Evolutionary conservation across 345 rosid species (phyloP).

Genomic region (Populus nigra): DNA sequence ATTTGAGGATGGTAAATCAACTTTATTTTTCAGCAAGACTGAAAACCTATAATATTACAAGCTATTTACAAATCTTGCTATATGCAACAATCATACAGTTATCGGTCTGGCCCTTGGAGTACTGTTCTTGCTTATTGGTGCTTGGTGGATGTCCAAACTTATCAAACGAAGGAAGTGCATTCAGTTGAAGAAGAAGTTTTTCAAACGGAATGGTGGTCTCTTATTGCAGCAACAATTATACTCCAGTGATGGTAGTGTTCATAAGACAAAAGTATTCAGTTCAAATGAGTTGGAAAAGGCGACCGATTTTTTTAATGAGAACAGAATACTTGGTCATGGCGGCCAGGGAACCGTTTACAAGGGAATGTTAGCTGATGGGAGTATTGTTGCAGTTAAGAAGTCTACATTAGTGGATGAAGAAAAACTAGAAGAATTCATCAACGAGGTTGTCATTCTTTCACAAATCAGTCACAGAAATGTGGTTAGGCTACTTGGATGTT

Average conservation of each 20-base stretch:
- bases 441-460: conserved; percentile 16
- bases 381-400: conserved; percentile 15
- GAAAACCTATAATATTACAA: no score
- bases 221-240: no score
- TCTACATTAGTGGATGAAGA: neutral
- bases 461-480: conserved; percentile 17
- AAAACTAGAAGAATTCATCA: conserved; percentile 12
- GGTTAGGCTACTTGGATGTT: conserved; percentile 14
- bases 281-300: neutral
- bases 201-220: conserved; percentile 3
- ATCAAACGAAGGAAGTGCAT: no score
- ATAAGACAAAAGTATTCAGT: no score
- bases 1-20: no score
- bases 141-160: no score
- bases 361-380: conserved; percentile 14
- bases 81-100: no score
- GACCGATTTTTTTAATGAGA: conserved; percentile 3
- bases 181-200: neutral
- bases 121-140: no score
- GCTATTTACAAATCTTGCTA: no score
- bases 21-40: no score
- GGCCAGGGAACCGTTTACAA: conserved; percentile 16
- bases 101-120: no score
- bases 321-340: conserved; percentile 17
- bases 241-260: no score